phyloP scores from a whole-genome alignment of 805 yeast genomes.

The Candida broadrunensis region DNA sequence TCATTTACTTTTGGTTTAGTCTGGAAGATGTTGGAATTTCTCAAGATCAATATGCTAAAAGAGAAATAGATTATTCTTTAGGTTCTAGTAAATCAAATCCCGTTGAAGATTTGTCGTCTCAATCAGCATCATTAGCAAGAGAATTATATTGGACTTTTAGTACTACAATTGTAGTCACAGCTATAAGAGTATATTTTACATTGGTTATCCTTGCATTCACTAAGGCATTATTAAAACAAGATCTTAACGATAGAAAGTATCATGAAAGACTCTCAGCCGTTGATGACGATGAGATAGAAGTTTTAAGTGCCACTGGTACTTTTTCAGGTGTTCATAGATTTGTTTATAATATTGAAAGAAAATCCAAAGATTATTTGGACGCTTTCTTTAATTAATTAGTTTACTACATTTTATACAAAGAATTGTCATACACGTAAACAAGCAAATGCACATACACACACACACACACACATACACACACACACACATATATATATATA shows the following conservation, averaged over 20 bases:
- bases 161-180: slow-evolving; percentile 46
- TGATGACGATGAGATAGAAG: slow-evolving; percentile 26
- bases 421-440: neutral
- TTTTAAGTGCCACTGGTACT: slow-evolving; percentile 17
- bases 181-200: slow-evolving; percentile 57
- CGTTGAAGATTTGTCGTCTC: slow-evolving; percentile 28
- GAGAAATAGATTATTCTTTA: slow-evolving; percentile 2
- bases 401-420: no score
- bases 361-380: slow-evolving; percentile 25
- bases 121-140: slow-evolving; percentile 59
- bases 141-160: slow-evolving; percentile 57
- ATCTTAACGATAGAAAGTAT: slow-evolving; percentile 19
- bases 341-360: slow-evolving; percentile 27
- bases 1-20: slow-evolving; percentile 73
- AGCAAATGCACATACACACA: neutral
- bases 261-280: slow-evolving; percentile 10
- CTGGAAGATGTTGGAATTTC: slow-evolving; percentile 36
- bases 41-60: slow-evolving; percentile 8
- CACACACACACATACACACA: no score
- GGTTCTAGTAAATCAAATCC: slow-evolving; percentile 10
- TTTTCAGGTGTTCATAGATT: slow-evolving; percentile 17
- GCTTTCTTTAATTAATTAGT: slow-evolving; percentile 15
- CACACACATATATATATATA: no score
- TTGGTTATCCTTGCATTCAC: slow-evolving; percentile 58
- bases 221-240: slow-evolving; percentile 48